phyloP scores from a whole-genome alignment of 345 rosid species.

The Gossypium thurberi region DNA sequence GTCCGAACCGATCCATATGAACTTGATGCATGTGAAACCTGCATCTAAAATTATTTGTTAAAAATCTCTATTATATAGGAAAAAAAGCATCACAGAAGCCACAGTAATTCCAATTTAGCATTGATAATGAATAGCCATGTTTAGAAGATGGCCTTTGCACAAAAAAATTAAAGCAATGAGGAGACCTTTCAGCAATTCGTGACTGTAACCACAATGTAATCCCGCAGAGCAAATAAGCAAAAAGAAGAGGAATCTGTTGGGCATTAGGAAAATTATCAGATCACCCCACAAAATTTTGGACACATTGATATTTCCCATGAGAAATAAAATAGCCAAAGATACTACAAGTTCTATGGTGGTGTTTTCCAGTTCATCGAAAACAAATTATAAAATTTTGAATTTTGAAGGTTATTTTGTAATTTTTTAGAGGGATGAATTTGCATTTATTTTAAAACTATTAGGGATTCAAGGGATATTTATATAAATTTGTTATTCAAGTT shows the following conservation, averaged over 20 bases:
- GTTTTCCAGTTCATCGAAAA: neutral
- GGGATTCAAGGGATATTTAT: no score
- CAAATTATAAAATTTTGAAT: no score
- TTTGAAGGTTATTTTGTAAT: no score
- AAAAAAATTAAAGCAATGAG: neutral
- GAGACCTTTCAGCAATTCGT: neutral
- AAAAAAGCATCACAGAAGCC: no score
- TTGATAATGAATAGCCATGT: slow-evolving; percentile 3
- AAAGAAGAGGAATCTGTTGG: neutral
- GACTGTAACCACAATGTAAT: slow-evolving; percentile 1
- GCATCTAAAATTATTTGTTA: no score
- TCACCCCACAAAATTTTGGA: neutral
- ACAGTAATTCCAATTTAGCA: no score
- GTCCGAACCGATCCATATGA: no score
- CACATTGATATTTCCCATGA: neutral
- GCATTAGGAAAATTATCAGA: neutral
- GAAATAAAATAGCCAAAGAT: neutral
- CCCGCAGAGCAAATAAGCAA: neutral
- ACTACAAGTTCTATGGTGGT: neutral
- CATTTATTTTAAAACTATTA: no score
- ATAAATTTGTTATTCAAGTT: no score
- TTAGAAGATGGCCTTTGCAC: slow-evolving; percentile 34
- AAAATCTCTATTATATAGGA: no score
- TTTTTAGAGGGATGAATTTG: no score
- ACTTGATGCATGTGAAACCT: no score